Evolutionary conservation across 1,284 basidiomycete genomes (phyloP).

Genomic region (Cutaneotrichosporon spelunceum): DNA sequence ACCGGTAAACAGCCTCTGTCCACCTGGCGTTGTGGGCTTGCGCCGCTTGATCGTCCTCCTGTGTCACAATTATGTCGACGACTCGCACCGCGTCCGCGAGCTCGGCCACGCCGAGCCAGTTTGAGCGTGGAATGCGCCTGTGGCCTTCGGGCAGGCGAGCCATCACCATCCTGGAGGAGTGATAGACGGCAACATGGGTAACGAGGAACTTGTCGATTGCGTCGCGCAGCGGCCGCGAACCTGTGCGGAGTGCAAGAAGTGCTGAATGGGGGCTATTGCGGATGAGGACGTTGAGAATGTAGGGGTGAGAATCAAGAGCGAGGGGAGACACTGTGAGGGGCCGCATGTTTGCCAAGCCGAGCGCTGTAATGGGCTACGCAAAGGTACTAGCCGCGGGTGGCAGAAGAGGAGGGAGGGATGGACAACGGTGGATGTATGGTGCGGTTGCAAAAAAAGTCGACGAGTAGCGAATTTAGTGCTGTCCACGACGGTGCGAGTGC

Average conservation of each 20-base stretch:
- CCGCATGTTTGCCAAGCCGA: background rate
- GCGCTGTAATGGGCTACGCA: background rate
- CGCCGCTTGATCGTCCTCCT: background rate
- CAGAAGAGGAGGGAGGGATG: background rate
- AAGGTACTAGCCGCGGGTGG: background rate
- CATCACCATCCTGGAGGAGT: background rate
- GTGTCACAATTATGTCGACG: background rate
- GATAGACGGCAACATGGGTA: background rate
- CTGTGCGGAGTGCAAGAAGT: conserved; percentile 8
- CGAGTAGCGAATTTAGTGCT: too few species aligned
- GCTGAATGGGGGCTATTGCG: background rate
- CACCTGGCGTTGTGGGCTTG: background rate
- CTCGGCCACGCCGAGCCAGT: background rate
- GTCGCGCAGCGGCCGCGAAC: background rate
- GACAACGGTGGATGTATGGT: too few species aligned
- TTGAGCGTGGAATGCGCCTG: background rate
- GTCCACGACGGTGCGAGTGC: too few species aligned
- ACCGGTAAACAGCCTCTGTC: background rate
- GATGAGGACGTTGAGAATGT: conserved; percentile 12
- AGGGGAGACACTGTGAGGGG: background rate
- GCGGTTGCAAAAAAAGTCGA: too few species aligned
- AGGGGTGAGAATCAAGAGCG: conserved; percentile 2
- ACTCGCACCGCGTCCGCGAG: background rate
- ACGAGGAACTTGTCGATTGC: background rate
- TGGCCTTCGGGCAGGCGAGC: background rate